These are phyloP conservation scores for Cynanchum wilfordii DNA, from an alignment of 257 asterid genomes.

Conservation along the genomic window DNA sequence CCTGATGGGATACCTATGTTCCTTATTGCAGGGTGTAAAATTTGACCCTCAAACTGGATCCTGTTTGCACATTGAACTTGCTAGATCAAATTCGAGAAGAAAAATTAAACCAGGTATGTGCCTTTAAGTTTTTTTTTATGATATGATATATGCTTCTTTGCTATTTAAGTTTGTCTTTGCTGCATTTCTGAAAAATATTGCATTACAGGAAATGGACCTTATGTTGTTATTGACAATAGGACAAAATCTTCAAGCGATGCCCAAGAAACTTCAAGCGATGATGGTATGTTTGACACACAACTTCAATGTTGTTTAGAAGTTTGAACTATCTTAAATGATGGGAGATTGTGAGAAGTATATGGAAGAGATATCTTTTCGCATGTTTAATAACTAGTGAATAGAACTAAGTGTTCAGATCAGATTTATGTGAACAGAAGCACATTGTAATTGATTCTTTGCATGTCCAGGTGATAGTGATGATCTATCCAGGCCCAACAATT, in stretches of 20 bases:
- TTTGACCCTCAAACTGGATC: constrained; percentile 95
- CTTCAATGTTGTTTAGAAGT: no score
- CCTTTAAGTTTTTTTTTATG: background rate
- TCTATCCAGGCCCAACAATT: constrained; percentile 31
- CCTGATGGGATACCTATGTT: background rate
- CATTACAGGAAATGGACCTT: constrained; percentile 83
- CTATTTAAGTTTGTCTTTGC: constrained; percentile 6
- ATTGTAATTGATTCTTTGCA: constrained; percentile 11
- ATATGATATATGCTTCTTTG: background rate
- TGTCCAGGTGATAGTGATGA: constrained; percentile 64
- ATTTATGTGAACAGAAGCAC: background rate
- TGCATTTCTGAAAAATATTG: constrained; percentile 14
- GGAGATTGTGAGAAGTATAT: background rate
- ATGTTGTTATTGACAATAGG: constrained; percentile 86
- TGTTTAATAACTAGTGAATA: background rate
- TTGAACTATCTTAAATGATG: background rate
- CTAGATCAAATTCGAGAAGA: constrained; percentile 94
- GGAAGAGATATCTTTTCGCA: no score
- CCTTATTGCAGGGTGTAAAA: constrained; percentile 55
- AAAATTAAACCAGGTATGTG: constrained; percentile 61
- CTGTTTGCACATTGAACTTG: constrained; percentile 86
- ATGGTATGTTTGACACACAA: constrained; percentile 35
- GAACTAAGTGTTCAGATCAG: background rate
- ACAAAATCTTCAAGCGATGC: constrained; percentile 38
- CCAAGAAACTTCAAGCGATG: constrained; percentile 67